phyloP scores from a whole-genome alignment of 2,329 filamentous ascomycete species.

The Zymoseptoria crescenta region DNA sequence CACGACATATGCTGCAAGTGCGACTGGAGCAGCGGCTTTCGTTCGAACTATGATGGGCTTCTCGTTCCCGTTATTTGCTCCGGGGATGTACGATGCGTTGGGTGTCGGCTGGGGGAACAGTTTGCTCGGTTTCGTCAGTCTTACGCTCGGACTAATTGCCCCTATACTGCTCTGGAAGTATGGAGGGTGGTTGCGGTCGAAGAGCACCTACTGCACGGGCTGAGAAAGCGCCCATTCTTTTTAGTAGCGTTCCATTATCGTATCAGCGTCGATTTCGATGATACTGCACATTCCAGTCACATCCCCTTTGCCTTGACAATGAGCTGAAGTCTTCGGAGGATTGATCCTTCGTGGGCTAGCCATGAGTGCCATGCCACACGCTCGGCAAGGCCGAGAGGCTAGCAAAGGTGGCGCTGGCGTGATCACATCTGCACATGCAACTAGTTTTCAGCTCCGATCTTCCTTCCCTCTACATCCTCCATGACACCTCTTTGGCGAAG shows the following conservation, averaged over 20 bases:
- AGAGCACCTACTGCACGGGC: slow-evolving; percentile 17
- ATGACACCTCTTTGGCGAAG: too few relatives aligned
- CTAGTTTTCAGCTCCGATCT: not conserved
- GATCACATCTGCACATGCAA: not conserved
- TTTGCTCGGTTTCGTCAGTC: slow-evolving; percentile 15
- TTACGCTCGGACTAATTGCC: slow-evolving; percentile 11
- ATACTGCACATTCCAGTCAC: not conserved
- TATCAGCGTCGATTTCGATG: not conserved
- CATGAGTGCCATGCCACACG: too few relatives aligned
- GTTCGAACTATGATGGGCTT: slow-evolving; percentile 41
- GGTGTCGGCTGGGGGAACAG: slow-evolving; percentile 35
- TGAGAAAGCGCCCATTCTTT: not conserved
- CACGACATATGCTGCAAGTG: slow-evolving; percentile 41
- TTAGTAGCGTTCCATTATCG: not conserved
- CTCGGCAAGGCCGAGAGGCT: not conserved
- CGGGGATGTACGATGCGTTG: slow-evolving; percentile 32
- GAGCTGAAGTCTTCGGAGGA: not conserved
- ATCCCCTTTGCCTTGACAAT: too few relatives aligned
- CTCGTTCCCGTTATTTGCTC: slow-evolving; percentile 44
- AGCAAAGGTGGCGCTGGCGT: not conserved
- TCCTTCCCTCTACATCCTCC: not conserved
- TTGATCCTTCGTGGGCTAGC: not conserved
- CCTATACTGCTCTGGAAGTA: slow-evolving; percentile 19
- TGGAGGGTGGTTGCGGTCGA: slow-evolving; percentile 12
- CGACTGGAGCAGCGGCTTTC: slow-evolving; percentile 42